Conservation (phyloP, 768 basidiomycete species). For the Auricularia sp. region DNA sequence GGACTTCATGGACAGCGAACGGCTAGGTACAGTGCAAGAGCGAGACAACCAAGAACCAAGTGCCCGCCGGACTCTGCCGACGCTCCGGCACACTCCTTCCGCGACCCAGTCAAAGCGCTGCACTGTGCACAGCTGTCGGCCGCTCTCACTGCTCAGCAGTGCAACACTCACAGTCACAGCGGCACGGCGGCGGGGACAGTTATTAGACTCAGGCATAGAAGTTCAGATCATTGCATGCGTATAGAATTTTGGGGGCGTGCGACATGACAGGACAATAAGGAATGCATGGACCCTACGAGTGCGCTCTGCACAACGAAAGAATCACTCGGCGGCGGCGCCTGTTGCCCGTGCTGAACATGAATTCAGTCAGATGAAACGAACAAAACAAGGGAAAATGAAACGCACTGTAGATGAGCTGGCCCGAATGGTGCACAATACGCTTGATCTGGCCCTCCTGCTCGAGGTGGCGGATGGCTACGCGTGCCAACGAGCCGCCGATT, state of each 20-base stretch:
- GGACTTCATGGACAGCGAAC: slow-evolving; percentile 52
- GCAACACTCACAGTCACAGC: no score
- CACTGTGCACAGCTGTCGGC: background rate
- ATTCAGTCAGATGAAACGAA: background rate
- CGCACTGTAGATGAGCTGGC: slow-evolving; percentile 93
- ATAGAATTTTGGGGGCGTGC: background rate
- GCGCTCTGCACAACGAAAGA: no score
- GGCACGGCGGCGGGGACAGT: no score
- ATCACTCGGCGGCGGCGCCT: background rate
- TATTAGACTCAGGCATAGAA: background rate
- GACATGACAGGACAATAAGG: slow-evolving; percentile 1
- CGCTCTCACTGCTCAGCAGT: background rate
- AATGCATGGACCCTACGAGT: no score
- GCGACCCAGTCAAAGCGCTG: background rate
- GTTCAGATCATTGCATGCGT: slow-evolving; percentile 1
- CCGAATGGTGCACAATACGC: slow-evolving; percentile 90
- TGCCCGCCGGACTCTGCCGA: background rate
- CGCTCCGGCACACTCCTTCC: background rate
- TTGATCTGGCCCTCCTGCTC: slow-evolving; percentile 93
- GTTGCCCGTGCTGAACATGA: background rate
- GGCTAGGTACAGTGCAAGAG: background rate
- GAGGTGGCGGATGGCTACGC: slow-evolving; percentile 81
- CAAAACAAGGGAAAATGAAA: slow-evolving; percentile 16
- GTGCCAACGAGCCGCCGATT: slow-evolving; percentile 90
- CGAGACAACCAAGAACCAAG: background rate